Percentiles rank a stretch among this genome's conserved stretches.
phyloP scores from a whole-genome alignment of 768 basidiomycete species.

The Lactifluus piperatus region DNA sequence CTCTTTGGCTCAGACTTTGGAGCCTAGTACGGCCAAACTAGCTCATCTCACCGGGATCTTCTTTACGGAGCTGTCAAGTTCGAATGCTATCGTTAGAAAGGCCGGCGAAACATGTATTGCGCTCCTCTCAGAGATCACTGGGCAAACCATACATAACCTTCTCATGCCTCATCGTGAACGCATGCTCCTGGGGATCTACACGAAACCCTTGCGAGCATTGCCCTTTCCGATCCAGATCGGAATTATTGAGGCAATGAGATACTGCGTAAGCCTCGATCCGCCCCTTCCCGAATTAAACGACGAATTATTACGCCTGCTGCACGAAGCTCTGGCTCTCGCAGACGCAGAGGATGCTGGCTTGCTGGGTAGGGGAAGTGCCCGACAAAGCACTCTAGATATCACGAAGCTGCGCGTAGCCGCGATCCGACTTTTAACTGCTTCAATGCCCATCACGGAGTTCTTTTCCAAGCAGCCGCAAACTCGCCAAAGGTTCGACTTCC shows the following conservation, averaged over 20 bases:
- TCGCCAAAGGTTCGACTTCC: slow-evolving; percentile 62
- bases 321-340: slow-evolving; percentile 90
- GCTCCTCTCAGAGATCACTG: slow-evolving; percentile 64
- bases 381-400: slow-evolving; percentile 74
- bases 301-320: slow-evolving; percentile 81
- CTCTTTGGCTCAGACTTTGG: slow-evolving; percentile 37
- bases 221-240: slow-evolving; percentile 95
- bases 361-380: slow-evolving; percentile 60
- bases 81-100: slow-evolving; percentile 76
- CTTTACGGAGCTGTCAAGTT: slow-evolving; percentile 80
- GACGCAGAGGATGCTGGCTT: slow-evolving; percentile 91
- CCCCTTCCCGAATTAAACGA: slow-evolving; percentile 89
- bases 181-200: slow-evolving; percentile 83
- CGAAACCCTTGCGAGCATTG: slow-evolving; percentile 92
- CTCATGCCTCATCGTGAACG: slow-evolving; percentile 79
- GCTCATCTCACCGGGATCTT: slow-evolving; percentile 72
- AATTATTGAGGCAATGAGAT: slow-evolving; percentile 94
- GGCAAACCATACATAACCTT: slow-evolving; percentile 67
- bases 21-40: slow-evolving; percentile 37
- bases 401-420: slow-evolving; percentile 89
- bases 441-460: slow-evolving; percentile 93
- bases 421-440: slow-evolving; percentile 85
- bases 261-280: slow-evolving; percentile 82
- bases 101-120: slow-evolving; percentile 77
- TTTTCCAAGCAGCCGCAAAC: slow-evolving; percentile 78